Base-by-base conservation (phyloP, 2,329 filamentous ascomycete genomes). In the Venturia asperata region DNA sequence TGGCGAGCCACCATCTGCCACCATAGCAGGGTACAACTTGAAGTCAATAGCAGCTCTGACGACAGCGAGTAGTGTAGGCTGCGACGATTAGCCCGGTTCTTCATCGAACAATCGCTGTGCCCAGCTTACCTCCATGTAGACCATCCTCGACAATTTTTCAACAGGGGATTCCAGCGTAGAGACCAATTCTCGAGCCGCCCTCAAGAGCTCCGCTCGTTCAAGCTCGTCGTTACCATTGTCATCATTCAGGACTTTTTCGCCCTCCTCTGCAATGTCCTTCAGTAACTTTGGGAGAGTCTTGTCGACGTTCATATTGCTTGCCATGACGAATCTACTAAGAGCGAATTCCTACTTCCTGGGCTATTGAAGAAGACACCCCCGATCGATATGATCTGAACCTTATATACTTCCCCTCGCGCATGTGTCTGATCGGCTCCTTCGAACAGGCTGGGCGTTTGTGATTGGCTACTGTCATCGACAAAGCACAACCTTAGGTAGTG, bases 141-240 rank as follows among this genome's bases (percentile, higher is more conserved):
- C 66, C 66, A 67, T 67, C 21, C 49, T 41, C 9, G 55, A 63
- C 43, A 67, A 41, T 24, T 62, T 43, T 42, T 67, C 66, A 19
- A 66, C 64, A 5, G 66, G 66, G 7, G 62, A 27, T 21, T 67
- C 52, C 30, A 67, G 42, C 3, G 34, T 47, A 24, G 62, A 58
- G 34, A 67, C 66, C 13, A 67, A 65, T 21, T 49, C 56, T 42
- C 58, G 66, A 9, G 66, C 66, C 3, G 66, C 63, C n/a, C 62
- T 45, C n/a, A 67, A 56, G n/a, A 67, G 65, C 21, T 41, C 24
- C 11, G 58, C 58, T 43, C n/a, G 27, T 21, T 21, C 58, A 41
- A 6, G n/a, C 56, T 61, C n/a, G 21, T 24, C 34, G 17, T 61
- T 27, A 3, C 19, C 11, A 17, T 15, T 60, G 2, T 34, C 55